A percentile compares a stretch with the other conserved stretches of the same genome.
Conservation (phyloP, 805 yeast species). For the Wickerhamiella sorbophila region DNA sequence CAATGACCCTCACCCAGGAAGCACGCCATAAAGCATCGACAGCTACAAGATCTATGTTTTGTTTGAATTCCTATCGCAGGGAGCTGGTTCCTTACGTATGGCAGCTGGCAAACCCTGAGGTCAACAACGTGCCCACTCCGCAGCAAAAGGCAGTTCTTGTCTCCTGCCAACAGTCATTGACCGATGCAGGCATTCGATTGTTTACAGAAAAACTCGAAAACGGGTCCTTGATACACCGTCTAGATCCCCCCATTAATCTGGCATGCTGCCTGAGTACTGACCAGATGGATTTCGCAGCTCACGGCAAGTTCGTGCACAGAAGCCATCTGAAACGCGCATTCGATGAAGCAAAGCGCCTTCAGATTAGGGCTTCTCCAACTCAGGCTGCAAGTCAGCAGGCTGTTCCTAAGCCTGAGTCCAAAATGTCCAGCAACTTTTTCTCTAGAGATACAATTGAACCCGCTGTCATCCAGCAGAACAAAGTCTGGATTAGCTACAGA, state of each 20-base stretch:
- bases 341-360: slow-evolving; percentile 1
- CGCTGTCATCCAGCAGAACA: neutral
- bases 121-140: slow-evolving; percentile 9
- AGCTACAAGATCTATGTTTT: slow-evolving; percentile 9
- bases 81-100: slow-evolving; percentile 24
- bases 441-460: neutral
- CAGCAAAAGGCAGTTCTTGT: slow-evolving; percentile 11
- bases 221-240: slow-evolving; percentile 19
- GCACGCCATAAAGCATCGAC: slow-evolving; percentile 15
- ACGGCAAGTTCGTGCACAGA: slow-evolving; percentile 8
- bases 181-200: slow-evolving; percentile 15
- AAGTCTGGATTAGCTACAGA: slow-evolving; percentile 75
- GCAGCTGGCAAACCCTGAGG: slow-evolving; percentile 18
- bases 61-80: slow-evolving; percentile 6
- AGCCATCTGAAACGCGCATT: slow-evolving; percentile 6
- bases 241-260: slow-evolving; percentile 26
- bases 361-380: neutral
- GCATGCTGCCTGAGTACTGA: slow-evolving; percentile 13
- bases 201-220: slow-evolving; percentile 19
- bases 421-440: neutral
- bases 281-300: slow-evolving; percentile 3
- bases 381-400: neutral
- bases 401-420: neutral
- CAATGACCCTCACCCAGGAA: slow-evolving; percentile 22
- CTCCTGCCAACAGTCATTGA: slow-evolving; percentile 17